Evolutionary conservation across 176 grass and related monocot species (phyloP).

Genomic region (Dendrocalamus sinicus): DNA sequence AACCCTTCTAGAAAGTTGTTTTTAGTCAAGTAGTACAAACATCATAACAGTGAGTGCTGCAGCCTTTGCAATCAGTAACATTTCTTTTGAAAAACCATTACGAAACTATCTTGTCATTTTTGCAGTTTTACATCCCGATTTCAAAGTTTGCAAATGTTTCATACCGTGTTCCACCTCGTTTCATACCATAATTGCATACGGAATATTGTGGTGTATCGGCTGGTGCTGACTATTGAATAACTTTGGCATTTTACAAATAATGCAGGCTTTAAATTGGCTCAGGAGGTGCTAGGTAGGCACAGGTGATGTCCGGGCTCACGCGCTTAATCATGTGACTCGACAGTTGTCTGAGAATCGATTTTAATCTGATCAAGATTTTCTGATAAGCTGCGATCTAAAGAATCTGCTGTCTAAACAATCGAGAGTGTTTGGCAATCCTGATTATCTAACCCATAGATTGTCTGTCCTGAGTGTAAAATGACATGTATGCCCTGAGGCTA

Average conservation of each 20-base stretch:
- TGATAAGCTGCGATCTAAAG: too few species aligned
- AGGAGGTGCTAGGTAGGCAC: slow-evolving; percentile 24
- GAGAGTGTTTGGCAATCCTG: too few species aligned
- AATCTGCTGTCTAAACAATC: too few species aligned
- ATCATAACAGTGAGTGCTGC: not conserved
- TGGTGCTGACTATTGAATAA: not conserved
- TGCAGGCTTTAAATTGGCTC: slow-evolving; percentile 15
- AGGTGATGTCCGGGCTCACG: slow-evolving; percentile 10
- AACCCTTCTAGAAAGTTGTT: slow-evolving; percentile 6
- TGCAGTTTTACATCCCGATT: not conserved
- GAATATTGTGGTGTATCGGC: not conserved
- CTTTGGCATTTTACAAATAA: slow-evolving; percentile 3
- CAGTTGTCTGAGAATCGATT: too few species aligned
- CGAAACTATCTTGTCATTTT: not conserved
- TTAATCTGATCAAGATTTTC: too few species aligned
- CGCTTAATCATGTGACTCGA: slow-evolving; percentile 23
- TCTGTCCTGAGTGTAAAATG: too few species aligned
- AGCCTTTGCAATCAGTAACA: not conserved
- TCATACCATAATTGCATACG: not conserved
- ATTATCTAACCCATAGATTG: too few species aligned
- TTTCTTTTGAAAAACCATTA: not conserved
- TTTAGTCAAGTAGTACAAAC: not conserved
- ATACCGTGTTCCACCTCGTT: not conserved
- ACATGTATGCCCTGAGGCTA: too few species aligned
- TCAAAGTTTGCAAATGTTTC: not conserved